Percentiles rank a stretch among this genome's conserved stretches.
These are phyloP conservation scores for Diplocarpon rosae DNA, from an alignment of 2,329 filamentous ascomycete species.

Conservation along the genomic window DNA sequence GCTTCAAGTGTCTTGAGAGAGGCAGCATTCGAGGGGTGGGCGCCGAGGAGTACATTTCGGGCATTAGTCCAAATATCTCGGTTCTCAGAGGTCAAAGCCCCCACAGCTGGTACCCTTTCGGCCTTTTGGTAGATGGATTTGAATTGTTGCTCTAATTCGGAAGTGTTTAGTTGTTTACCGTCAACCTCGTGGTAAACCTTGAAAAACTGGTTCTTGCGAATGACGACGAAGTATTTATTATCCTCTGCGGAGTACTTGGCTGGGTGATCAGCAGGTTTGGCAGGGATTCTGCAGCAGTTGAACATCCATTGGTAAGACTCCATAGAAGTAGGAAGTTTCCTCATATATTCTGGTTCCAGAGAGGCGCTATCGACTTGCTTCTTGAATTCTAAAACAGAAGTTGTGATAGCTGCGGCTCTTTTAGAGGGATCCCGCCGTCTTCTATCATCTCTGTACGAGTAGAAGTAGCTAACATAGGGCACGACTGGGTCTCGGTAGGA, in stretches of 20 bases:
- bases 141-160: conserved; percentile 87
- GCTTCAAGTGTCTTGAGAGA: conserved; percentile 76
- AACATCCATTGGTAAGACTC: conserved; percentile 99
- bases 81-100: conserved; percentile 81
- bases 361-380: conserved; percentile 72
- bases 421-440: conserved; percentile 78
- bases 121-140: conserved; percentile 70
- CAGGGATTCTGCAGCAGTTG: conserved; percentile 79
- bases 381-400: conserved; percentile 85
- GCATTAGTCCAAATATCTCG: conserved; percentile 87
- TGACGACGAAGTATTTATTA: conserved; percentile 78
- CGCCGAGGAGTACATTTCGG: conserved; percentile 61
- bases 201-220: conserved; percentile 97
- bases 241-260: conserved; percentile 65
- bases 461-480: conserved; percentile 98
- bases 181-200: conserved; percentile 74
- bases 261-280: conserved; percentile 70
- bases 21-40: conserved; percentile 68
- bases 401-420: conserved; percentile 83
- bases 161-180: conserved; percentile 76
- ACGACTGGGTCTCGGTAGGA: conserved; percentile 90
- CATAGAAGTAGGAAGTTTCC: conserved; percentile 95
- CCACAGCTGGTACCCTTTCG: conserved; percentile 62
- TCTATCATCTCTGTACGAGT: conserved; percentile 92
- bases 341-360: conserved; percentile 97